A percentile compares a stretch with the other conserved stretches of the same genome.
Evolutionary conservation across 768 basidiomycete genomes (phyloP).

Genomic region (Sistotremastrum niveocremeum): DNA sequence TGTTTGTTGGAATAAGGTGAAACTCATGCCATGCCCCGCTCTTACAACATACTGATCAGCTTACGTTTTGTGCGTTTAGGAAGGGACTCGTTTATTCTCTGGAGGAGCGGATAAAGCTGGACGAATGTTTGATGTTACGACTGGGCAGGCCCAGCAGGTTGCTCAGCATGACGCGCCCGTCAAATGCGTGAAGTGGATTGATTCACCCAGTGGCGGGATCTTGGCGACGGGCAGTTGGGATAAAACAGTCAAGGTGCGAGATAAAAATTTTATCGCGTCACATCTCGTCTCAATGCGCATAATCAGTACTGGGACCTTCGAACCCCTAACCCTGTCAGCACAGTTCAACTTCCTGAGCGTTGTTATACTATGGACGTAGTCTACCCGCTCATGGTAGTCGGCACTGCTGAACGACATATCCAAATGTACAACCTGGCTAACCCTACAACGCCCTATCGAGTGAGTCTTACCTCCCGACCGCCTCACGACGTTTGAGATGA

Average conservation of each 20-base stretch:
- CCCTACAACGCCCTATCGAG: slow-evolving; percentile 70
- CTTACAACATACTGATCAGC: not conserved
- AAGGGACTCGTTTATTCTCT: slow-evolving; percentile 82
- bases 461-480: slow-evolving; percentile 14
- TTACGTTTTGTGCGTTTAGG: slow-evolving; percentile 29
- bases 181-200: slow-evolving; percentile 70
- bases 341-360: slow-evolving; percentile 75
- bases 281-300: not conserved
- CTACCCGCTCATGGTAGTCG: slow-evolving; percentile 79
- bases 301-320: slow-evolving; percentile 87
- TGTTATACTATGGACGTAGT: slow-evolving; percentile 80
- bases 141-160: slow-evolving; percentile 69
- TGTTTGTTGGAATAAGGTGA: slow-evolving; percentile 84
- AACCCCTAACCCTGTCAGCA: slow-evolving; percentile 57
- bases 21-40: slow-evolving; percentile 10
- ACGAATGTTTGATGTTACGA: slow-evolving; percentile 83
- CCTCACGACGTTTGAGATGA: slow-evolving; percentile 2
- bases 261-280: slow-evolving; percentile 2
- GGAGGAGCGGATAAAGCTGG: slow-evolving; percentile 92
- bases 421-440: slow-evolving; percentile 80
- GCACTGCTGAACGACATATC: slow-evolving; percentile 85
- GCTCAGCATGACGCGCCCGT: slow-evolving; percentile 87
- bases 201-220: slow-evolving; percentile 59
- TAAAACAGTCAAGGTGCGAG: slow-evolving; percentile 78
- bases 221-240: slow-evolving; percentile 96